Conservation (phyloP, 768 basidiomycete genomes). For the Mycena capillaripes region DNA sequence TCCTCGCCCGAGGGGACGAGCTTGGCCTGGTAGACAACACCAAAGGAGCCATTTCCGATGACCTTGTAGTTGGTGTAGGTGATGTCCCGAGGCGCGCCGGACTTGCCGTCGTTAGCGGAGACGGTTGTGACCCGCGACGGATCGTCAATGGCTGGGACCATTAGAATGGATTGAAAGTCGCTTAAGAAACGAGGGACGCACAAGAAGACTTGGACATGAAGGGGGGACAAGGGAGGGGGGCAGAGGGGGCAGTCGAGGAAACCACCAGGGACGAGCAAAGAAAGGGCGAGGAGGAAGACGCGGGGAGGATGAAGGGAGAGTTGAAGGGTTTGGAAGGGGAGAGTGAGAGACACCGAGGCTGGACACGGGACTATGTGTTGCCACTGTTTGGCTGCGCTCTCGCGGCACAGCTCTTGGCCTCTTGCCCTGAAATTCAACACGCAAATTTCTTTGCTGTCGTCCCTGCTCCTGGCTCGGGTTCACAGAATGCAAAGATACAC, state of each 20-base stretch:
- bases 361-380: not conserved
- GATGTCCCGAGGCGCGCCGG: constrained; percentile 88
- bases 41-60: constrained; percentile 98
- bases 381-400: not conserved
- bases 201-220: constrained; percentile 33
- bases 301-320: constrained; percentile 27
- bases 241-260: not conserved
- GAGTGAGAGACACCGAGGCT: not conserved
- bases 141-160: constrained; percentile 80
- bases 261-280: constrained; percentile 13
- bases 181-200: constrained; percentile 47
- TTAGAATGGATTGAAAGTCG: constrained; percentile 32
- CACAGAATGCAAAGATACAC: not conserved
- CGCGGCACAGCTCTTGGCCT: not conserved
- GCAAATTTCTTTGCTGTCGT: not conserved
- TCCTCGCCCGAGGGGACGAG: constrained; percentile 83
- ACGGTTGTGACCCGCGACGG: constrained; percentile 97
- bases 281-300: constrained; percentile 29
- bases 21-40: constrained; percentile 97
- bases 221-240: constrained; percentile 20
- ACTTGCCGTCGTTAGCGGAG: constrained; percentile 94
- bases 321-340: constrained; percentile 15
- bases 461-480: not conserved
- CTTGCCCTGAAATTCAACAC: no score
- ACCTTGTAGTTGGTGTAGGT: constrained; percentile 98